Base-by-base conservation (phyloP, 2,329 filamentous ascomycete species). In the Pyricularia sp. region DNA sequence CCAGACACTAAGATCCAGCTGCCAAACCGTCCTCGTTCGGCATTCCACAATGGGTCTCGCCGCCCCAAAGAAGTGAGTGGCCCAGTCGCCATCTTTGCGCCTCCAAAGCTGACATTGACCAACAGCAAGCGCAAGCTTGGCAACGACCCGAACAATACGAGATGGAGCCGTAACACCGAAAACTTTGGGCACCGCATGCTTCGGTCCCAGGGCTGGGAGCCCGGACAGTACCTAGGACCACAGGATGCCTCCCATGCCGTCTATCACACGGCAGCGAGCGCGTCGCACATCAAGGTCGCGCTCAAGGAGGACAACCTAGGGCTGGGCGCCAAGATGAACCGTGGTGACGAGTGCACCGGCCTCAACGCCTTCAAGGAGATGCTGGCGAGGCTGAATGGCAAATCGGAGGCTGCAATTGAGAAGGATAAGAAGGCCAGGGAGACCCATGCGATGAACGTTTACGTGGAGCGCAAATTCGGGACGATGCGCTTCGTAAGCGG, bases 61-160 rank as follows among this genome's bases (percentile, higher is more conserved):
- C 68, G 88, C 78, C 61, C 83, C 84, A 65, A 86, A 86, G 73
- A 88, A 86, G 87, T 89, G 79, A 73, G 76, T 68, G 7, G 33
- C 64, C n/a, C 16, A 22, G 57, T 19, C 26, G 55, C 9, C 55
- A 4, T 22, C 26, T 35, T 30, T 33, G 24, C 24, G n/a, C 22
- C 16, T 28, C 31, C 31, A 28, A 13, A 55, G 67, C 67, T 69
- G 22, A 69, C 67, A 53, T 68, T 63, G 10, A 28, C 19, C 22
- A n/a, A 19, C 55, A 78, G 74, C 67, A 75, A 73, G 70, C 81
- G 81, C 62, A 96, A 93, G 78, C 87, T 97, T 73, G 89, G 88
- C 69, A 83, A 89, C 74, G 94, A 99, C 77, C 94, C 94, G 8
- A 97, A 97, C 78, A 99, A 97, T 76, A 96, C 91, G 62, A 86